Base-by-base conservation (phyloP, 2,329 filamentous ascomycete species). In the Diplodia intermedia region DNA sequence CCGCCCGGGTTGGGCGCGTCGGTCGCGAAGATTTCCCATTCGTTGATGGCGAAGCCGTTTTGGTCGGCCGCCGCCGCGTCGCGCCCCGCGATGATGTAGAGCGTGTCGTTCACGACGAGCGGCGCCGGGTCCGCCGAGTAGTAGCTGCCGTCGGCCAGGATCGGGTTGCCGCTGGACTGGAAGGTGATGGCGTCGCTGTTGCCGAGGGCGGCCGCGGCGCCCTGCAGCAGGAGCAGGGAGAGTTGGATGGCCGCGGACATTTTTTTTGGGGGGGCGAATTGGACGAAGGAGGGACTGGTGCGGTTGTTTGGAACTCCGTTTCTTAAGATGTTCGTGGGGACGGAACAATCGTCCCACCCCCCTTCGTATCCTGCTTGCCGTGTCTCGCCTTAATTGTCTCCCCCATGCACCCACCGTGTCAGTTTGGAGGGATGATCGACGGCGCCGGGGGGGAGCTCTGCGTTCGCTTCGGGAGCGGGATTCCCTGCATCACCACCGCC, bases 111-210 rank as follows among this genome's bases (percentile, higher is more conserved):
- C 61, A 79, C 73, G 6, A 80, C 76, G n/a, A 81, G 67, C 1
- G 79, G 79, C 4, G 77, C 79, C 31, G 79, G 79, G 38, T 81
- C 79, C 11, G 77, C 79, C 4, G 79, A 79, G 69, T 79, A 81
- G 60, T 79, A 69, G 6, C 75, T 75, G 20, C 78, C 78, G 70
- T 79, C 77, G n/a, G 73, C 73, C 3, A 80, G 71, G 40, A 80
- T 80, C 2, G 79, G 78, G 68, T 80, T 80, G 26, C 79, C 79
- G 1, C 33, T 36, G 1, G 65, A 67, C 6, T 56, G 6, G 40
- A 67, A 31, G 4, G 36, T 67, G 62, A 55, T 43, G 6, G 57
- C 26, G 1, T 8, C 8, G 31, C 31, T 31, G 2, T 2, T 43
- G n/a, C 49, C 62, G 14, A 23, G 26, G 2, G 23, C 36, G 11